A percentile compares a stretch with the other conserved stretches of the same genome.
These are phyloP conservation scores for Prunus salicina DNA, from an alignment of 306 rosid species.

Conservation along the genomic window DNA sequence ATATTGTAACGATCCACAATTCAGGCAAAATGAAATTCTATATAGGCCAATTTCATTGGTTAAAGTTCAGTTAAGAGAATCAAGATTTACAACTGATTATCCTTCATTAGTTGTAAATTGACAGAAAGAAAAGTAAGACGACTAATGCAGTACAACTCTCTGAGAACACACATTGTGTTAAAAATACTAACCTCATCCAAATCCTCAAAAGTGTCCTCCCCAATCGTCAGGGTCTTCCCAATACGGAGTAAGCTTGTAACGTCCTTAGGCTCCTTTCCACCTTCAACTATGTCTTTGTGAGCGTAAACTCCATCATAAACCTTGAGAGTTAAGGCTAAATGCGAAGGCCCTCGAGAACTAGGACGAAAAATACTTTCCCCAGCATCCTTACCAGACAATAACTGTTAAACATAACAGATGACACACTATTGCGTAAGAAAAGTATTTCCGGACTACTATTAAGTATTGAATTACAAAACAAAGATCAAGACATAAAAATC, in stretches of 20 bases:
- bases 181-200: slow-evolving; percentile 76
- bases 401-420: slow-evolving; percentile 40
- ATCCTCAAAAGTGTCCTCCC: slow-evolving; percentile 98
- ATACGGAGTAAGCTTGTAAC: slow-evolving; percentile 87
- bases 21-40: too few relatives aligned
- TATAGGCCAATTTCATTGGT: too few relatives aligned
- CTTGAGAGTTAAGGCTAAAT: slow-evolving; percentile 82
- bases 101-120: not conserved
- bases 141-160: not conserved
- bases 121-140: not conserved
- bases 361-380: slow-evolving; percentile 96
- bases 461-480: not conserved
- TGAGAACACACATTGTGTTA: not conserved
- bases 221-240: slow-evolving; percentile 92
- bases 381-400: slow-evolving; percentile 85
- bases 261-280: slow-evolving; percentile 96
- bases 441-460: not conserved
- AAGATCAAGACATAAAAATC: not conserved
- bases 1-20: too few relatives aligned
- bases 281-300: slow-evolving; percentile 92
- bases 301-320: slow-evolving; percentile 93
- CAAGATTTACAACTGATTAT: too few relatives aligned
- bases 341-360: slow-evolving; percentile 91
- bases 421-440: not conserved
- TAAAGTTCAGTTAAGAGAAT: too few relatives aligned